A percentile compares a stretch with the other conserved stretches of the same genome.
Evolutionary conservation across 768 basidiomycete species (phyloP).

Genomic region (Pholiota molesta): DNA sequence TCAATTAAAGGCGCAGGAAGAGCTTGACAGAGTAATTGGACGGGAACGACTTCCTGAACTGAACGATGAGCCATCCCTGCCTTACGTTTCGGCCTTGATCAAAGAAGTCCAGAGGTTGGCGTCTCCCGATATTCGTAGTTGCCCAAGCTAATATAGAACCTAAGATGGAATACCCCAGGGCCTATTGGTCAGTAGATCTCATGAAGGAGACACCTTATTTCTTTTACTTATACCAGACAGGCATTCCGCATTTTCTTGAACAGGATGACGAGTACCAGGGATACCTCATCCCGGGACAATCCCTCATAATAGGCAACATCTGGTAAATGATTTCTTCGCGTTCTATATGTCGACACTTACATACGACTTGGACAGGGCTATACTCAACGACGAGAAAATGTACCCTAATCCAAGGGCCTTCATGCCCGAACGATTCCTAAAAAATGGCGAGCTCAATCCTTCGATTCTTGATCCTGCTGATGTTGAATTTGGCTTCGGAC

Average conservation of each 20-base stretch:
- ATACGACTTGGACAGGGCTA: slow-evolving; percentile 25
- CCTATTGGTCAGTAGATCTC: slow-evolving; percentile 28
- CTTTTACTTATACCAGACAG: slow-evolving; percentile 17
- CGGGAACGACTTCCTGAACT: slow-evolving; percentile 40
- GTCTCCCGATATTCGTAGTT: background rate
- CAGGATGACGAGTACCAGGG: slow-evolving; percentile 50
- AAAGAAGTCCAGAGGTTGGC: slow-evolving; percentile 35
- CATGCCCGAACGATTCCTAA: slow-evolving; percentile 46
- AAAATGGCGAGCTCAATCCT: slow-evolving; percentile 35
- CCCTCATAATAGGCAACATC: slow-evolving; percentile 36
- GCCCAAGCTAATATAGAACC: background rate
- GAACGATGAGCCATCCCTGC: slow-evolving; percentile 36
- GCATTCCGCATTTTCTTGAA: slow-evolving; percentile 35
- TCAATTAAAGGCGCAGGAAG: slow-evolving; percentile 40
- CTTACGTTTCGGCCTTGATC: slow-evolving; percentile 39
- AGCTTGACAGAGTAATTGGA: slow-evolving; percentile 42
- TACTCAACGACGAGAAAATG: slow-evolving; percentile 30
- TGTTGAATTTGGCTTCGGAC: slow-evolving; percentile 39
- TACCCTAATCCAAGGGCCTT: slow-evolving; percentile 37
- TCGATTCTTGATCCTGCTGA: slow-evolving; percentile 37
- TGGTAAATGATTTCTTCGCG: slow-evolving; percentile 27
- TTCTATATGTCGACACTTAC: too few relatives aligned
- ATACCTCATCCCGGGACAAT: slow-evolving; percentile 45
- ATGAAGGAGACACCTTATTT: background rate
- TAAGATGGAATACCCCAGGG: slow-evolving; percentile 31